Evolutionary conservation across 2,329 filamentous ascomycete species (phyloP).

Genomic region (Fusarium continuum): DNA sequence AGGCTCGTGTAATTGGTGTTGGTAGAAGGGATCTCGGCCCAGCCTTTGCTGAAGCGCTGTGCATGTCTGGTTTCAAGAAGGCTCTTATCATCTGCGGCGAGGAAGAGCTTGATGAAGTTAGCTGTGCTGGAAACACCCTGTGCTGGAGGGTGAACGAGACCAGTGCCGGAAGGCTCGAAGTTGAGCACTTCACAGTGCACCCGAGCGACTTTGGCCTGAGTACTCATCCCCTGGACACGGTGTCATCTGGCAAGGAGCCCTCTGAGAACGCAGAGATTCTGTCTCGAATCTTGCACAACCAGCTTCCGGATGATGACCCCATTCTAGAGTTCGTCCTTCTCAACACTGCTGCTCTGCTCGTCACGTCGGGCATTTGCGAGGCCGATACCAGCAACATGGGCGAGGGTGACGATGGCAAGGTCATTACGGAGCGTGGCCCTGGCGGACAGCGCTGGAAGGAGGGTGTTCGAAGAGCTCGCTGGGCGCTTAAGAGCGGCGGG

Average conservation of each 20-base stretch:
- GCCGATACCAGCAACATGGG: slow-evolving; percentile 83
- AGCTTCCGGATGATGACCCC: slow-evolving; percentile 79
- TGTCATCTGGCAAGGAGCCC: slow-evolving; percentile 86
- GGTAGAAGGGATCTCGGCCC: slow-evolving; percentile 86
- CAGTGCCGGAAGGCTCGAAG: slow-evolving; percentile 55
- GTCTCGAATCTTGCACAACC: slow-evolving; percentile 76
- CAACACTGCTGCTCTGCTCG: slow-evolving; percentile 89
- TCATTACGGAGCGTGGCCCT: slow-evolving; percentile 83
- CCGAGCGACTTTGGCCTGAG: slow-evolving; percentile 89
- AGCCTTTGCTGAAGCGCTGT: slow-evolving; percentile 87
- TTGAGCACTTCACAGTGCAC: slow-evolving; percentile 80
- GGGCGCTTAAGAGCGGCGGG: slow-evolving; percentile 86
- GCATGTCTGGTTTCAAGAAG: slow-evolving; percentile 79
- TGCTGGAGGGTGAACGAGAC: slow-evolving; percentile 82
- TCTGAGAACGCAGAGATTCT: slow-evolving; percentile 88
- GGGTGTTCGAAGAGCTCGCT: slow-evolving; percentile 84
- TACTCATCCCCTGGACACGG: slow-evolving; percentile 76
- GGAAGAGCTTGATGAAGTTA: slow-evolving; percentile 95
- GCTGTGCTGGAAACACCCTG: slow-evolving; percentile 85
- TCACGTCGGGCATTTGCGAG: slow-evolving; percentile 87
- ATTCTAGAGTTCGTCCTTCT: slow-evolving; percentile 94
- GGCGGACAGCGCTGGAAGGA: slow-evolving; percentile 94
- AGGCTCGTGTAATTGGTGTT: slow-evolving; percentile 93
- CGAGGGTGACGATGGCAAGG: slow-evolving; percentile 78
- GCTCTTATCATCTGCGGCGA: slow-evolving; percentile 91